Base-by-base conservation (phyloP, 148 eudicot species). In the Camellia sinensis region DNA sequence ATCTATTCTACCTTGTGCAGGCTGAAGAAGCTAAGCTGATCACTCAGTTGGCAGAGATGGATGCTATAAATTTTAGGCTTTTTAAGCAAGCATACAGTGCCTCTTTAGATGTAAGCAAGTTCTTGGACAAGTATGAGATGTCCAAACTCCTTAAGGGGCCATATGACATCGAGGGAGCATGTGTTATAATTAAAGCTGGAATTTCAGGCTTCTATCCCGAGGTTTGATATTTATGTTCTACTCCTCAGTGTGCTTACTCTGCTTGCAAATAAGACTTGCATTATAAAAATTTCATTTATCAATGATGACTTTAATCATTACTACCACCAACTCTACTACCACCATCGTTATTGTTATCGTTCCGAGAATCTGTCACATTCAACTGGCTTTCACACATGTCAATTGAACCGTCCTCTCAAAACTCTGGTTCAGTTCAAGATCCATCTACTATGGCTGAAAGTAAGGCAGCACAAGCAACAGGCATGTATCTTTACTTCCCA, bases 401-500 rank as follows among this genome's bases (percentile, higher is more conserved):
- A 66, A 59, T 86, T 80, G 95, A 91, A 70, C 90, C 92, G 37
- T 82, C 92, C 43, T 43, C 86, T 73, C 94, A 88, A 57, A 82
- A 83, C 29, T 29, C 88, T 60, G 86, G 74, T 77, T 70, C 86
- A 46, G 59, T 89, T 84, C 90, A 84, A 89, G 98, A 93, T 84
- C 87, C 88, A 72, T 79, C 92, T 37, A 74, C 88, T 41, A 79
- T 84, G 82, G 88, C 82, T 48, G 98, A 88, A 78, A 96, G 88
- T 89, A 93, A 92, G 79, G 90, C 90, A 82, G 92, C 95, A 44
- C 95, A 93, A 86, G 92, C 97, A 43, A 88, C 97, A 43, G 92
- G 95, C 75, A 91, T 96, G 98, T 96, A 92, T 89, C 98, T 96
- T 76, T 93, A 96, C 86, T 96, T 96, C 73, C 99, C 99, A 7